These are phyloP conservation scores for Polygonum maritimum DNA, from an alignment of 148 eudicot species.

Conservation along the genomic window DNA sequence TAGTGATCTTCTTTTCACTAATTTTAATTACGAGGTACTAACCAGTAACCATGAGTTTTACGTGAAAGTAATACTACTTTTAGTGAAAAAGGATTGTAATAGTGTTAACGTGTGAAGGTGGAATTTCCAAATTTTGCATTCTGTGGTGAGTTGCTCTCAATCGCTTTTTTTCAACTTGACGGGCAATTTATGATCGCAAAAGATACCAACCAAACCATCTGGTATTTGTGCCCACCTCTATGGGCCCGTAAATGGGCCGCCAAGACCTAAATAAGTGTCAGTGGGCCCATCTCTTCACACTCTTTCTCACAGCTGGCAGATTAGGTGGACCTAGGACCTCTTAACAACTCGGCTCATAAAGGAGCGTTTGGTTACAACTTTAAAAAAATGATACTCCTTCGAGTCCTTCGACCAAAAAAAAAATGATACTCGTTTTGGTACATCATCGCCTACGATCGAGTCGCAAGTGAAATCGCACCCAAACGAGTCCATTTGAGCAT, in stretches of 20 bases:
- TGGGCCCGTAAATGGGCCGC: conserved; percentile 2
- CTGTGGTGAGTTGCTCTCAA: background rate
- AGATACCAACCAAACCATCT: background rate
- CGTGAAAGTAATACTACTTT: no score
- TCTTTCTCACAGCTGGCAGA: conserved; percentile 7
- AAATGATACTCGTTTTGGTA: no score
- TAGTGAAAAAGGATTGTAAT: no score
- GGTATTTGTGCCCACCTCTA: background rate
- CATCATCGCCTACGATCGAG: no score
- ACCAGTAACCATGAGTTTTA: no score
- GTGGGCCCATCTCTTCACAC: background rate
- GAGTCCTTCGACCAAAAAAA: no score
- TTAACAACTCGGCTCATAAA: background rate
- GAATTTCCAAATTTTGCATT: background rate
- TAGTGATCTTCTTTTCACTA: no score
- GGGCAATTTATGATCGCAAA: background rate
- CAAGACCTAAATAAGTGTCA: background rate
- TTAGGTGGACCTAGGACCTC: conserved; percentile 1
- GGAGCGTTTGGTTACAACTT: background rate
- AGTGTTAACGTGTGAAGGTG: background rate
- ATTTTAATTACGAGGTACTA: no score
- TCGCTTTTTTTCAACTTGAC: conserved; percentile 6
- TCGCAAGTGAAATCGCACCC: no score
- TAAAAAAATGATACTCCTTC: background rate
- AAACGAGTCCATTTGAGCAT: no score